phyloP scores from a whole-genome alignment of 164 flowering plant genomes.

The Cinnamomum chago region DNA sequence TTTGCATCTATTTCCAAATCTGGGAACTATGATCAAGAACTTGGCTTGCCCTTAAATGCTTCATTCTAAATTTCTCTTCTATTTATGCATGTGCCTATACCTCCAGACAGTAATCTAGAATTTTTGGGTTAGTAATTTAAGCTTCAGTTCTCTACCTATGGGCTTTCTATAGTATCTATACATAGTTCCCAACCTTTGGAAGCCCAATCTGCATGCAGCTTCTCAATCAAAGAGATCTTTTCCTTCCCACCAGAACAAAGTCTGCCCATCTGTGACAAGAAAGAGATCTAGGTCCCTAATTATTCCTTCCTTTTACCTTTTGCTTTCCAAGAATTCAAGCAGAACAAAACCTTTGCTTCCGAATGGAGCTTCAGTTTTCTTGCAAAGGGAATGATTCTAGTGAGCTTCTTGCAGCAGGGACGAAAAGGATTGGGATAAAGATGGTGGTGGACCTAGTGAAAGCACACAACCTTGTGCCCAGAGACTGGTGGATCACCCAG shows the following conservation, averaged over 20 bases:
- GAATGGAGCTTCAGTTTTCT: slow-evolving; percentile 17
- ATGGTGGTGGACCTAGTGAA: slow-evolving; percentile 21
- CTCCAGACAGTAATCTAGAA: too few relatives aligned
- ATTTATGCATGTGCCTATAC: too few relatives aligned
- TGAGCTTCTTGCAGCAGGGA: slow-evolving; percentile 11
- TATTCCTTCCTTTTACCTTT: slow-evolving; percentile 9
- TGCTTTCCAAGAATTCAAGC: slow-evolving; percentile 7
- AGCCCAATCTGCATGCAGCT: background rate
- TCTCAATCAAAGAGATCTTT: background rate
- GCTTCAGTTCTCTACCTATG: background rate
- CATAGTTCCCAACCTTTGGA: background rate
- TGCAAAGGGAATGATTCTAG: slow-evolving; percentile 5
- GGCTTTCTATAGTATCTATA: background rate
- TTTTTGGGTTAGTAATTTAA: background rate
- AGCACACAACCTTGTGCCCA: slow-evolving; percentile 19
- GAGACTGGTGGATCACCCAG: slow-evolving; percentile 19
- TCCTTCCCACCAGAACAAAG: slow-evolving; percentile 1
- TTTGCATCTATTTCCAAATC: too few relatives aligned
- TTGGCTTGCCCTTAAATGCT: too few relatives aligned
- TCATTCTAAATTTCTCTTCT: too few relatives aligned
- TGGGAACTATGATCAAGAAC: too few relatives aligned
- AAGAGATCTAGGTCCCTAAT: background rate
- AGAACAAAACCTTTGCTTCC: slow-evolving; percentile 15
- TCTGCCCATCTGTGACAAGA: background rate
- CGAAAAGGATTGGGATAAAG: slow-evolving; percentile 16